These are phyloP conservation scores for Ophiocordyceps camponoti-leonardi DNA, from an alignment of 2,329 filamentous ascomycete species.

Conservation along the genomic window DNA sequence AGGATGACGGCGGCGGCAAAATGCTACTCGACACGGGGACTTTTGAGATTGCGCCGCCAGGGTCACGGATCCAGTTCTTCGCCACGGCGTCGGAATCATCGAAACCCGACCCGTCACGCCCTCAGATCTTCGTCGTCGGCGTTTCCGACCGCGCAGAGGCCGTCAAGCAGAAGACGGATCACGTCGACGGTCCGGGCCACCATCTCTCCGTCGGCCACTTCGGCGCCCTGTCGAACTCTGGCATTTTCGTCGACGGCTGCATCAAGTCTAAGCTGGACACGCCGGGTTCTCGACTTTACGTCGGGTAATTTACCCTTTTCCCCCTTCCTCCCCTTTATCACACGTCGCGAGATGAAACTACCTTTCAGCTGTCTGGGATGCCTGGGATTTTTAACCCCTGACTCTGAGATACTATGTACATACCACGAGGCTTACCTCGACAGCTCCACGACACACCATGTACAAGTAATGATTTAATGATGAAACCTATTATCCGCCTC, in stretches of 20 bases:
- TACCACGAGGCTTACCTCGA: too few species aligned
- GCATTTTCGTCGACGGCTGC: constrained; percentile 32
- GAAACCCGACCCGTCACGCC: neutral
- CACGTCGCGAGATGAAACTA: too few species aligned
- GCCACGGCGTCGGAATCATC: constrained; percentile 17
- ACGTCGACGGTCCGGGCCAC: neutral
- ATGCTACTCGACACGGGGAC: constrained; percentile 14
- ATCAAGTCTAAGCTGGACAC: constrained; percentile 15
- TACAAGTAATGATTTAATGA: too few species aligned
- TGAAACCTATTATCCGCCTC: too few species aligned
- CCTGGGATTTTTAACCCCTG: too few species aligned
- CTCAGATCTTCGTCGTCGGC: constrained; percentile 14
- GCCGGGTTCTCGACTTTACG: constrained; percentile 15
- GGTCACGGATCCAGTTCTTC: constrained; percentile 52
- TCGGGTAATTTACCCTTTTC: constrained; percentile 1
- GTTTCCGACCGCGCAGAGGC: constrained; percentile 9
- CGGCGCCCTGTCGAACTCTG: constrained; percentile 43
- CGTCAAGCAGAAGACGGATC: neutral
- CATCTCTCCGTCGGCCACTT: constrained; percentile 25
- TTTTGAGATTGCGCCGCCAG: constrained; percentile 39
- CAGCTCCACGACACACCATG: too few species aligned
- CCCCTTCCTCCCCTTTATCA: too few species aligned
- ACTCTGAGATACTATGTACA: too few species aligned
- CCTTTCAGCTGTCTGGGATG: too few species aligned
- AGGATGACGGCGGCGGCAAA: constrained; percentile 22